A percentile compares a stretch with the other conserved stretches of the same genome.
Evolutionary conservation across 768 basidiomycete species (phyloP).

Genomic region (Suillus occidentalis): DNA sequence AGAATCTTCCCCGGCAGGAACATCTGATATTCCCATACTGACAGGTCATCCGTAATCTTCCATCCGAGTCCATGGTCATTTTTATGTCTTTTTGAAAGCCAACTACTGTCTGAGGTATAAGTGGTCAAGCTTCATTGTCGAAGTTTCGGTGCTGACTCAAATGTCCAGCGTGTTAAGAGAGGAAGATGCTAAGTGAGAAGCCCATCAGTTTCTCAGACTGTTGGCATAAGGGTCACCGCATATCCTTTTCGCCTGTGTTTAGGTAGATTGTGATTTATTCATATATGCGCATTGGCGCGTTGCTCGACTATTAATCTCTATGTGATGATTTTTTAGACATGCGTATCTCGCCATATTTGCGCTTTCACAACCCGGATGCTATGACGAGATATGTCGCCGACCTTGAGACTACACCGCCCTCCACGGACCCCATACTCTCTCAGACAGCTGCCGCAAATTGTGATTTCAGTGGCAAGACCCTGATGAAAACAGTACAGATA

Average conservation of each 20-base stretch:
- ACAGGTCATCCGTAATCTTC: neutral
- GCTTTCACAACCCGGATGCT: neutral
- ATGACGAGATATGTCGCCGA: neutral
- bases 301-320: neutral
- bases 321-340: neutral
- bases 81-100: neutral
- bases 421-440: slow-evolving; percentile 57
- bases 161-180: neutral
- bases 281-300: neutral
- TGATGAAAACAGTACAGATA: neutral
- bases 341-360: neutral
- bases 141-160: neutral
- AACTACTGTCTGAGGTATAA: neutral
- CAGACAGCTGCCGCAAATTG: slow-evolving; percentile 37
- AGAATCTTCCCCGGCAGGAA: too few species aligned
- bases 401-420: slow-evolving; percentile 31
- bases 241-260: neutral
- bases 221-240: neutral
- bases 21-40: neutral
- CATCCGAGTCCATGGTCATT: neutral
- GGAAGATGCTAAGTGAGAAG: neutral
- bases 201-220: neutral
- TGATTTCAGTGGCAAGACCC: slow-evolving; percentile 17
- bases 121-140: neutral
- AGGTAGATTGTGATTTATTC: neutral